Conservation (phyloP, 495 filamentous ascomycete genomes). For the Hypoxylon rickii region DNA sequence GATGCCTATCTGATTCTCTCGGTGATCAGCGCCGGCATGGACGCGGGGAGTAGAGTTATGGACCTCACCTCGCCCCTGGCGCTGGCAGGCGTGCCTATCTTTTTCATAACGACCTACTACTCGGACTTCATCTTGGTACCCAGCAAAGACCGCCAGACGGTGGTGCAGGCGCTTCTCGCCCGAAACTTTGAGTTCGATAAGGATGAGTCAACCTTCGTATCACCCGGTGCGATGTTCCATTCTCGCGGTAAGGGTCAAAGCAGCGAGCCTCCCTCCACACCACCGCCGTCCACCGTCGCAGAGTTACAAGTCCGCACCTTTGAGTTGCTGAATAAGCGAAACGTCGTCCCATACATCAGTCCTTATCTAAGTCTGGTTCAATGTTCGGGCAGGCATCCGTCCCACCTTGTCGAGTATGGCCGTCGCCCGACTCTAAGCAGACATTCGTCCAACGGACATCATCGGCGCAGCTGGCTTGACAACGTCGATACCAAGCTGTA, state of each 20-base stretch:
- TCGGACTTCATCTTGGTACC: slow-evolving; percentile 96
- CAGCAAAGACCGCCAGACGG: slow-evolving; percentile 66
- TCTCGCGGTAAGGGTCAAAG: slow-evolving; percentile 54
- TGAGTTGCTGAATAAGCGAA: slow-evolving; percentile 68
- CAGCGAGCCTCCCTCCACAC: slow-evolving; percentile 64
- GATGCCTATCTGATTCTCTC: slow-evolving; percentile 88
- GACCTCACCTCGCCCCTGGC: slow-evolving; percentile 91
- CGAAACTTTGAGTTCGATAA: slow-evolving; percentile 79
- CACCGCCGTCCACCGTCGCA: slow-evolving; percentile 72
- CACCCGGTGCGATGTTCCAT: slow-evolving; percentile 58
- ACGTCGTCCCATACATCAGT: slow-evolving; percentile 74
- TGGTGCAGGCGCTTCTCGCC: slow-evolving; percentile 75
- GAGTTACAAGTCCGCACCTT: slow-evolving; percentile 88
- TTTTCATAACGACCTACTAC: slow-evolving; percentile 98
- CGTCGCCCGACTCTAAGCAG: slow-evolving; percentile 32
- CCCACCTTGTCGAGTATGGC: slow-evolving; percentile 37
- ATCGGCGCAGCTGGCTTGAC: slow-evolving; percentile 50
- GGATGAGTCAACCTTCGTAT: slow-evolving; percentile 72
- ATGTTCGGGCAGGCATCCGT: slow-evolving; percentile 68
- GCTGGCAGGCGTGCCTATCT: slow-evolving; percentile 90
- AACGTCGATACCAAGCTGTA: slow-evolving; percentile 66
- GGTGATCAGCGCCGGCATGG: slow-evolving; percentile 84
- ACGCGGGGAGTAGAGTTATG: slow-evolving; percentile 90
- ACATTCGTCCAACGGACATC: slow-evolving; percentile 36
- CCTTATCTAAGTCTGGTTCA: slow-evolving; percentile 72